Evolutionary conservation across 805 yeast genomes (phyloP).

Genomic region (Metschnikowia santaceciliae): DNA sequence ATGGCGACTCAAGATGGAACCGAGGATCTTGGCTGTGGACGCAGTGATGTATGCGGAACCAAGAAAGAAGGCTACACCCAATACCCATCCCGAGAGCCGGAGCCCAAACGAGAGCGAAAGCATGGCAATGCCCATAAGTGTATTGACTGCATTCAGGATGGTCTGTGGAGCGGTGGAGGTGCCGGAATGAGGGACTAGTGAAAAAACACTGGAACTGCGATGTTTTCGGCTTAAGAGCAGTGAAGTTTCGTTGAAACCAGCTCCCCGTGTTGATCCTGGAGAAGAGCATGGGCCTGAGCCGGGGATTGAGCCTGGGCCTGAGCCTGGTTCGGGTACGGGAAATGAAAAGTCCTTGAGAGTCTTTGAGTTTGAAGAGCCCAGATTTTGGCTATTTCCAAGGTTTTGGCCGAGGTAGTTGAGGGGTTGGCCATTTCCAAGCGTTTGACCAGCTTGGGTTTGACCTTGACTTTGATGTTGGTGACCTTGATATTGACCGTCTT

Average conservation of each 20-base stretch:
- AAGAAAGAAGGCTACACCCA: conserved; percentile 42
- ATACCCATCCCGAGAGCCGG: conserved; percentile 62
- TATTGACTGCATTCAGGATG: conserved; percentile 71
- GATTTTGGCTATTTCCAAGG: too few species aligned
- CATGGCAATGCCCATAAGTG: conserved; percentile 71
- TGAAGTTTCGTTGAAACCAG: background rate
- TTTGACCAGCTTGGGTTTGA: too few species aligned
- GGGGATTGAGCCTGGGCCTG: background rate
- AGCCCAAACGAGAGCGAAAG: conserved; percentile 71
- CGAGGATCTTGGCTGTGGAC: conserved; percentile 52
- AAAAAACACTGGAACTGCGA: conserved; percentile 21
- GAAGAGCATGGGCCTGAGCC: background rate
- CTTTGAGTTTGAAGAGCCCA: too few species aligned
- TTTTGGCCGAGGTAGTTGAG: background rate
- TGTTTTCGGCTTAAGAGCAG: conserved; percentile 4
- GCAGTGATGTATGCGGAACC: conserved; percentile 48
- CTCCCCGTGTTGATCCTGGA: too few species aligned
- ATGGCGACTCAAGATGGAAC: conserved; percentile 76
- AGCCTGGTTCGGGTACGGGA: background rate
- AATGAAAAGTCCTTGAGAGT: background rate
- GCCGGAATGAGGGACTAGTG: conserved; percentile 6
- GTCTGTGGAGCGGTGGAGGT: conserved; percentile 64
- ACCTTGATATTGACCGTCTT: background rate
- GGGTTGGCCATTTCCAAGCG: background rate
- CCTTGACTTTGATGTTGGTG: too few species aligned